These are phyloP conservation scores for Paragyromitra xinjiangensis DNA, from an alignment of 495 filamentous ascomycete genomes.

Conservation along the genomic window DNA sequence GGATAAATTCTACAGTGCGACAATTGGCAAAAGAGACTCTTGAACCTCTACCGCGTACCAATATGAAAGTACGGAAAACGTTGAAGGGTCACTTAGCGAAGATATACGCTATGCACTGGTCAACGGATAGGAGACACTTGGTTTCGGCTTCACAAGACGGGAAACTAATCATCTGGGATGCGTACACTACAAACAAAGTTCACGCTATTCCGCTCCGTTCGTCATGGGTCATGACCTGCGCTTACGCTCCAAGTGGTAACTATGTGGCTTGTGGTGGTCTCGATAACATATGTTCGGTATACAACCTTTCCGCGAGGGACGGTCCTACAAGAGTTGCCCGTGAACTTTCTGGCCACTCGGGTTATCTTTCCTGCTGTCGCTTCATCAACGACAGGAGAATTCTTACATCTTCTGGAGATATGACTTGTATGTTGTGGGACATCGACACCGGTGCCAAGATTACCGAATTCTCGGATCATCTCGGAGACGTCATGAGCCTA, in stretches of 20 bases:
- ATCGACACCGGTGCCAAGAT: slow-evolving; percentile 97
- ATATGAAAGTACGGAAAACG: slow-evolving; percentile 94
- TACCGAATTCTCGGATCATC: slow-evolving; percentile 97
- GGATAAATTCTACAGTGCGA: slow-evolving; percentile 71
- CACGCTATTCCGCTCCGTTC: slow-evolving; percentile 98
- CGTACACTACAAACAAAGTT: slow-evolving; percentile 99
- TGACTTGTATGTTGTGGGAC: slow-evolving; percentile 99
- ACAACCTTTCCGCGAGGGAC: slow-evolving; percentile 95
- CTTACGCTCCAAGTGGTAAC: slow-evolving; percentile 97
- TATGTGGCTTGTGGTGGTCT: slow-evolving; percentile 98
- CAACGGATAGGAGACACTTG: slow-evolving; percentile 95
- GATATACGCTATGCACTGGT: slow-evolving; percentile 99
- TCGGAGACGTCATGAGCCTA: slow-evolving; percentile 99
- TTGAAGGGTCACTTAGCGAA: slow-evolving; percentile 98
- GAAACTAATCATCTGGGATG: slow-evolving; percentile 99
- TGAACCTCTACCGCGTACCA: slow-evolving; percentile 86
- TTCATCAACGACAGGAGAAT: slow-evolving; percentile 99
- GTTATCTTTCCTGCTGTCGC: slow-evolving; percentile 96
- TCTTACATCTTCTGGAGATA: slow-evolving; percentile 96
- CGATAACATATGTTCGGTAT: slow-evolving; percentile 99
- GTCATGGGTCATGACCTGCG: slow-evolving; percentile 99
- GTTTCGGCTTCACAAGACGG: slow-evolving; percentile 98
- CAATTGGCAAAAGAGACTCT: slow-evolving; percentile 88
- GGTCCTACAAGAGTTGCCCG: slow-evolving; percentile 95
- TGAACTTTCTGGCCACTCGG: slow-evolving; percentile 95